Evolutionary conservation across 2,329 filamentous ascomycete genomes (phyloP), one percentile per base, ranked within the genome.

Genomic region (Cordyceps cateniannulata): DNA sequence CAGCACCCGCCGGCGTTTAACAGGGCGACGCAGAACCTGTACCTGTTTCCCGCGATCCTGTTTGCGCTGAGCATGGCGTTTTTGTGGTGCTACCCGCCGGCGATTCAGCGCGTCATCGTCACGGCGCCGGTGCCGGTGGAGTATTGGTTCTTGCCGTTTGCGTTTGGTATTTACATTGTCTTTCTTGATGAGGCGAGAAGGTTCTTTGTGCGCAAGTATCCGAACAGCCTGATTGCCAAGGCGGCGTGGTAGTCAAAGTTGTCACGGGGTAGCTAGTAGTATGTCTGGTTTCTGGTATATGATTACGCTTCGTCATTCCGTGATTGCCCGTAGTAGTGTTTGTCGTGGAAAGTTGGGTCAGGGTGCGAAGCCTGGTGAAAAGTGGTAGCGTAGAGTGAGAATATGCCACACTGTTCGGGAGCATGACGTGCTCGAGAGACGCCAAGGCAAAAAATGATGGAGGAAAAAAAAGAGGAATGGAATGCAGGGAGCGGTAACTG

Each of bases 61-160:
- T 91, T 92, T 68, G 80, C 88, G 0, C 73, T 93, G 9, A 76
- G 79, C 22, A 87, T 93, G 73, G 86, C 85, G 7, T 81, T 92
- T 58, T 81, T 93, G 64, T 88, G 83, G 83, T 69, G 83, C 16
- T 91, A 93, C 68, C 82, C 89, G 1, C 86, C 87, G 0, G 76
- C 79, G 3, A 76, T 93, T 32, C 86, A 90, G 70, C 68, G 70
- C 1, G 78, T 83, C 1, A 74, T 91, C 1, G 80, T 73, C 20
- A 91, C 88, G 0, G 79, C 83, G 0, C 69, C 74, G 0, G 85
- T 93, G 0, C 87, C 89, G 0, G 84, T 85, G 0, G 88, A 89
- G 71, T 79, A 92, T 68, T 93, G 87, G 83, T 92, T 93, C 70
- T 69, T 93, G 54, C 89, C 90, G 0, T 85, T 89, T 69, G 81